These are phyloP conservation scores for Boletus mariae DNA, from an alignment of 1,284 basidiomycete genomes.

Conservation along the genomic window DNA sequence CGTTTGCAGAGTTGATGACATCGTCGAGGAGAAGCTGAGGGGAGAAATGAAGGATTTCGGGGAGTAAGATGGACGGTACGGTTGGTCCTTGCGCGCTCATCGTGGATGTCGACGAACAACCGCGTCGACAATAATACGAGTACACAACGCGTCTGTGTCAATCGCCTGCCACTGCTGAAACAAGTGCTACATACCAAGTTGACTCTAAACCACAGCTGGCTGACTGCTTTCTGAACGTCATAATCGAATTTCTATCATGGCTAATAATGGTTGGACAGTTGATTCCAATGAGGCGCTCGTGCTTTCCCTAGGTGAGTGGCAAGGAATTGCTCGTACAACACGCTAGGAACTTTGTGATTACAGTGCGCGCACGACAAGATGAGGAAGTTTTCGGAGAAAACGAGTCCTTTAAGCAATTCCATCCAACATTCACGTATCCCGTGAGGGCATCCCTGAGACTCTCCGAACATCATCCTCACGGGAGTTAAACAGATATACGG, in stretches of 20 bases:
- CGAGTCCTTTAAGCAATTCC: conserved; percentile 62
- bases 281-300: conserved; percentile 77
- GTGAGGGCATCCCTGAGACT: conserved; percentile 38
- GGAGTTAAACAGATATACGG: conserved; percentile 71
- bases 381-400: conserved; percentile 56
- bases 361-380: conserved; percentile 65
- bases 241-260: conserved; percentile 16
- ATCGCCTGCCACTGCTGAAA: not conserved
- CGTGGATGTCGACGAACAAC: conserved; percentile 8
- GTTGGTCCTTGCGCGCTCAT: conserved; percentile 29
- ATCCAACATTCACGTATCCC: conserved; percentile 86
- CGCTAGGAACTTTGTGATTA: conserved; percentile 1
- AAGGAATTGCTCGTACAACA: conserved; percentile 3
- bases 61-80: conserved; percentile 51
- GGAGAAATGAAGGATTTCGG: conserved; percentile 63
- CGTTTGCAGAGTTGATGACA: conserved; percentile 63
- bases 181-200: not conserved
- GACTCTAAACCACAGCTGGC: not conserved
- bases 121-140: conserved; percentile 11
- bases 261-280: conserved; percentile 62
- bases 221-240: not conserved
- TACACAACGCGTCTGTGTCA: conserved; percentile 28
- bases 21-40: conserved; percentile 69
- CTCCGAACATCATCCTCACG: conserved; percentile 7
- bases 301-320: conserved; percentile 61